Base-by-base conservation (phyloP, 2,329 filamentous ascomycete genomes). In the Fusarium luffae region DNA sequence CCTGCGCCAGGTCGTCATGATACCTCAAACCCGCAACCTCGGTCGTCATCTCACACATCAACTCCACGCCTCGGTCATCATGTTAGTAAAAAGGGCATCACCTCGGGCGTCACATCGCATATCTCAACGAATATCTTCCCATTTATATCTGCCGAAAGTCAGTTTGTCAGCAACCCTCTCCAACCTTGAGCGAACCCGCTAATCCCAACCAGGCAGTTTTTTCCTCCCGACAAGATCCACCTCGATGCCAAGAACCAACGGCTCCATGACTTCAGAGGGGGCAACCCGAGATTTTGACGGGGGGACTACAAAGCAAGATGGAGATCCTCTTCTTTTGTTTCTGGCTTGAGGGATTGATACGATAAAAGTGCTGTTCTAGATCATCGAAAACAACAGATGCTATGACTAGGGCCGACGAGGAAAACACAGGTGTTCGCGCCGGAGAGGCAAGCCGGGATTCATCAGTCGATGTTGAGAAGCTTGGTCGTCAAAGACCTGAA, bases 401-500 rank as follows among this genome's bases (percentile, higher is more conserved):
- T 19, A 73, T 74, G 71, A 51, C 27, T 16, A 49, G 30, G 27
- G 32, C 42, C 16, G 71, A 74, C 19, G 64, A 69, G 37, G 72
- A 75, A 47, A 61, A 52, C 11, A n/a, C 34, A 8, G 60, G 52
- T 9, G 48, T 48, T 37, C 59, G 49, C 4, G n/a, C 54, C 43
- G 59, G 56, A 32, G 40, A 47, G 52, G 21, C 3, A 21, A 40
- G 57, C 14, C 55, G 65, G 19, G 58, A 62, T n/a, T 49, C 63
- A 7, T 57, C 51, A 1, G 51, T 68, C 10, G 72, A 75, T 21
- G 61, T 75, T 37, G 73, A 75, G 44, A 72, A 64, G 32, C 73
- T 75, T 16, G 73, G 73, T n/a, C 69, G 73, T 19, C 73, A 74
- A 59, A 63, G 73, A 32, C 73, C 73, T 23, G 59, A 67, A 34